Percentiles rank a stretch among this genome's conserved stretches.
These are phyloP conservation scores for Saraca asoca DNA, from an alignment of 331 rosid species.

Conservation along the genomic window DNA sequence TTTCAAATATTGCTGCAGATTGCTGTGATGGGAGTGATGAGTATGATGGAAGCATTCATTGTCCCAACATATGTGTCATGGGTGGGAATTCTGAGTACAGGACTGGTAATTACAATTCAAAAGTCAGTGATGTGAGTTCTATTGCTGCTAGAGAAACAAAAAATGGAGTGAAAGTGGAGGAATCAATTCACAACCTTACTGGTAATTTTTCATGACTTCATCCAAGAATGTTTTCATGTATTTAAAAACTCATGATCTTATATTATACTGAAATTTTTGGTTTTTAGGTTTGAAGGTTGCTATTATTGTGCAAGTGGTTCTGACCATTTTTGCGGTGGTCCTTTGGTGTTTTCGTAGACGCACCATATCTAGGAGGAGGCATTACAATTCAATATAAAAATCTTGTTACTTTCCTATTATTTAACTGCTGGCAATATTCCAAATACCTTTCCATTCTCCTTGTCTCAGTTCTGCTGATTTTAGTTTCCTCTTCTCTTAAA, in stretches of 20 bases:
- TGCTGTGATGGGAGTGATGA: slow-evolving; percentile 98
- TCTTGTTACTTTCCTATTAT: slow-evolving; percentile 19
- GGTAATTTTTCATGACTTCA: slow-evolving; percentile 63
- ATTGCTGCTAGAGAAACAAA: slow-evolving; percentile 36
- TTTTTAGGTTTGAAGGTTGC: neutral
- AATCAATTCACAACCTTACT: slow-evolving; percentile 49
- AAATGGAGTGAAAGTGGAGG: slow-evolving; percentile 52
- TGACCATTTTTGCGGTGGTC: slow-evolving; percentile 41
- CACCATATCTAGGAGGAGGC: slow-evolving; percentile 57
- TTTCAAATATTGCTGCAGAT: slow-evolving; percentile 55
- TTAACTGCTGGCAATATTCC: slow-evolving; percentile 33
- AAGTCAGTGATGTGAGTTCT: slow-evolving; percentile 24
- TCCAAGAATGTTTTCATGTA: neutral
- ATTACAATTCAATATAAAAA: slow-evolving; percentile 36
- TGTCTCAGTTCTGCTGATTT: slow-evolving; percentile 17
- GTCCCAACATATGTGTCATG: slow-evolving; percentile 83
- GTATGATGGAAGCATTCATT: slow-evolving; percentile 59
- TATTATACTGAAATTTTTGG: neutral
- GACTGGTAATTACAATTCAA: slow-evolving; percentile 39
- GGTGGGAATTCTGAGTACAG: slow-evolving; percentile 64
- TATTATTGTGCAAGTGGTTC: slow-evolving; percentile 55
- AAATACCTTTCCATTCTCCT: neutral
- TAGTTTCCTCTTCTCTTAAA: neutral
- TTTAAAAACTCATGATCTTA: slow-evolving; percentile 25
- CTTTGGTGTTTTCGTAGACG: slow-evolving; percentile 42